phyloP scores from a whole-genome alignment of 2,329 filamentous ascomycete genomes.

The Sordariomycetes sp. region DNA sequence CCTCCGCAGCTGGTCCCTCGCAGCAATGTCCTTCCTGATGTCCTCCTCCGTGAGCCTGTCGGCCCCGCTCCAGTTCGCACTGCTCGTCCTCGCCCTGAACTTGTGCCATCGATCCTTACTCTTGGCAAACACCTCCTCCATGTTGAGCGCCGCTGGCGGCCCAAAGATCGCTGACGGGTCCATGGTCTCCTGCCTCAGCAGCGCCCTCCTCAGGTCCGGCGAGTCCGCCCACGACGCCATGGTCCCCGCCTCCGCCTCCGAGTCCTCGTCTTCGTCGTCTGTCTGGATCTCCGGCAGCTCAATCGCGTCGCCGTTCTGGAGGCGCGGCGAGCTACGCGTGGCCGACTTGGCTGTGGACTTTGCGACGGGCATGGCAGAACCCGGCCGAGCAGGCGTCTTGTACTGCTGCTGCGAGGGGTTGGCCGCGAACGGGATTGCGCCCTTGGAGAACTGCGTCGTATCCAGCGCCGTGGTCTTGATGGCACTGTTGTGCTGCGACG shows the following conservation, averaged over 20 bases:
- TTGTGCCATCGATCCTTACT: slow-evolving; percentile 77
- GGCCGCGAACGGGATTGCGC: slow-evolving; percentile 81
- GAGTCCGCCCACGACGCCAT: slow-evolving; percentile 77
- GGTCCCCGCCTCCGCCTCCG: slow-evolving; percentile 41
- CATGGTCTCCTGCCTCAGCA: slow-evolving; percentile 73
- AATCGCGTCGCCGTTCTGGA: slow-evolving; percentile 82
- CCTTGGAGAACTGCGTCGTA: slow-evolving; percentile 79
- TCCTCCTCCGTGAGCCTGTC: slow-evolving; percentile 83
- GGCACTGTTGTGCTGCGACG: slow-evolving; percentile 56
- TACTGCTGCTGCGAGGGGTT: slow-evolving; percentile 48
- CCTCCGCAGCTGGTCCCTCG: slow-evolving; percentile 65
- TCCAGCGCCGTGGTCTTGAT: slow-evolving; percentile 62
- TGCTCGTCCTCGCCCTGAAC: slow-evolving; percentile 84
- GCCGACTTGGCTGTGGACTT: slow-evolving; percentile 52
- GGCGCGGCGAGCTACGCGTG: slow-evolving; percentile 65
- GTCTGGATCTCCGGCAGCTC: slow-evolving; percentile 92
- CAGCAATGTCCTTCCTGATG: slow-evolving; percentile 67
- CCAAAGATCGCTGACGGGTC: slow-evolving; percentile 85
- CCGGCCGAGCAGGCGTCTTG: slow-evolving; percentile 60
- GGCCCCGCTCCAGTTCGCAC: slow-evolving; percentile 82
- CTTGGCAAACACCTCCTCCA: slow-evolving; percentile 94
- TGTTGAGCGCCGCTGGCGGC: slow-evolving; percentile 74
- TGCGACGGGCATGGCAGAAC: slow-evolving; percentile 21
- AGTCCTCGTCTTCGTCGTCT: slow-evolving; percentile 82
- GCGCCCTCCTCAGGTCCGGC: slow-evolving; percentile 64